A percentile compares a stretch with the other conserved stretches of the same genome.
Evolutionary conservation across 768 basidiomycete genomes (phyloP).

Genomic region (Agaricus blazei): DNA sequence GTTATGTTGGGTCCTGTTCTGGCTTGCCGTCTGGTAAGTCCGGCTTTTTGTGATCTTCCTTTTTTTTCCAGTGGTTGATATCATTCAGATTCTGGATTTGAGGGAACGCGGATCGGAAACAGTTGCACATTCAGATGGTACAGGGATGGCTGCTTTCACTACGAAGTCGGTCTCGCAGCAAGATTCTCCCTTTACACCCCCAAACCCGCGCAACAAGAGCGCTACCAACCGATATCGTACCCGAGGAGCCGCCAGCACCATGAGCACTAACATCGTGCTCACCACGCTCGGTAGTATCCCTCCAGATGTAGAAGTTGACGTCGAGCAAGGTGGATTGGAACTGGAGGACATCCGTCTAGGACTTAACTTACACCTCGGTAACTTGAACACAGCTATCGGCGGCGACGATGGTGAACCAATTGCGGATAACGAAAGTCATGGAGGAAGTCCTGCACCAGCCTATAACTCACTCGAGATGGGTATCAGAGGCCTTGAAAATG

Average conservation of each 20-base stretch:
- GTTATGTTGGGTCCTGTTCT: constrained; percentile 80
- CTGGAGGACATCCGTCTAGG: constrained; percentile 54
- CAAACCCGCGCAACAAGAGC: constrained; percentile 39
- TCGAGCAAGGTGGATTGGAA: constrained; percentile 50
- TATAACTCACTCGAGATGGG: constrained; percentile 49
- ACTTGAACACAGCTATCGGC: constrained; percentile 44
- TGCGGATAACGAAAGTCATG: constrained; percentile 34
- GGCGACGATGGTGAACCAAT: constrained; percentile 50
- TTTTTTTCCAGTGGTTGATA: neutral
- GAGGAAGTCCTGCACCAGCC: constrained; percentile 49
- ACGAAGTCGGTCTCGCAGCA: constrained; percentile 57
- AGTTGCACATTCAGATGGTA: constrained; percentile 69
- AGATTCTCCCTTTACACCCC: constrained; percentile 50
- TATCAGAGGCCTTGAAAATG: constrained; percentile 23
- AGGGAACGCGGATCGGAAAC: constrained; percentile 80
- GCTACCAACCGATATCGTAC: constrained; percentile 30
- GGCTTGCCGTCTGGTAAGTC: constrained; percentile 66
- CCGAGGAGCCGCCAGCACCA: constrained; percentile 44
- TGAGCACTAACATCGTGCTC: constrained; percentile 57
- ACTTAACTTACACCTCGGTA: constrained; percentile 48
- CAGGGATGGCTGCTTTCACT: constrained; percentile 60
- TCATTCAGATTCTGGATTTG: constrained; percentile 66
- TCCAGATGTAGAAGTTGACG: constrained; percentile 42
- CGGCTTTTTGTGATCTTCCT: neutral
- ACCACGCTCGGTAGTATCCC: constrained; percentile 60